Base-by-base conservation (phyloP, 129 eudicot species). In the Daucus carota region DNA sequence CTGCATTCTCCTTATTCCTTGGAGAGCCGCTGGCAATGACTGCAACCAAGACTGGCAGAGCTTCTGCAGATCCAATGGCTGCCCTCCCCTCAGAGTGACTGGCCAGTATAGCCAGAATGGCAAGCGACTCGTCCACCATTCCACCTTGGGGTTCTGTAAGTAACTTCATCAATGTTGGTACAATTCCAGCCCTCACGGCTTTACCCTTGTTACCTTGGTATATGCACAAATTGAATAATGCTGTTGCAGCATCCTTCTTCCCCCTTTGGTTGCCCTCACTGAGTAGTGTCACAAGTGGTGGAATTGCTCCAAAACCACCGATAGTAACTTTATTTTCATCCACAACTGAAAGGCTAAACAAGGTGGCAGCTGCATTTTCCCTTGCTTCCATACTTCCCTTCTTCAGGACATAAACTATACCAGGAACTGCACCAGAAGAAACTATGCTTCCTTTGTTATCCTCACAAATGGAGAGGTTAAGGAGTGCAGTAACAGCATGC, bases 231-330 rank as follows among this genome's bases (percentile, higher is more conserved):
- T 90, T 93, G 77, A 93, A 93, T 10, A 93, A 80, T 3, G 98
- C 98, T 0, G 98, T 93, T 32, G 98, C 98, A 16, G 98, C 98
- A 32, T 93, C 98, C 50, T 93, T 93, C 80, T 88, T 93, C 74
- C 98, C 98, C 75, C 97, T 81, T 47, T 84, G 98, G n/a, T 88
- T 93, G 0, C 98, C 98, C 77, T 90, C 97, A 72, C 81, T 83
- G 29, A 93, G 78, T 3, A 93, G 73, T 10, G 76, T 80, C 16
- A 93, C 96, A 5, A 93, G 90, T 3, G 96, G 95, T 7, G 96
- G 96, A 34, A 93, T 93, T 6, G 98, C 98, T 0, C 98, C 98
- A 5, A 84, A 83, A 16, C 86, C 78, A 40, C 98, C 98, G 8
- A 93, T 90, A 4, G 87, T 87, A 0, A 93, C 89, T 72, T 93